A percentile compares a stretch with the other conserved stretches of the same genome.
Evolutionary conservation across 495 filamentous ascomycete species (phyloP).

Genomic region (Apiosordaria backusii): DNA sequence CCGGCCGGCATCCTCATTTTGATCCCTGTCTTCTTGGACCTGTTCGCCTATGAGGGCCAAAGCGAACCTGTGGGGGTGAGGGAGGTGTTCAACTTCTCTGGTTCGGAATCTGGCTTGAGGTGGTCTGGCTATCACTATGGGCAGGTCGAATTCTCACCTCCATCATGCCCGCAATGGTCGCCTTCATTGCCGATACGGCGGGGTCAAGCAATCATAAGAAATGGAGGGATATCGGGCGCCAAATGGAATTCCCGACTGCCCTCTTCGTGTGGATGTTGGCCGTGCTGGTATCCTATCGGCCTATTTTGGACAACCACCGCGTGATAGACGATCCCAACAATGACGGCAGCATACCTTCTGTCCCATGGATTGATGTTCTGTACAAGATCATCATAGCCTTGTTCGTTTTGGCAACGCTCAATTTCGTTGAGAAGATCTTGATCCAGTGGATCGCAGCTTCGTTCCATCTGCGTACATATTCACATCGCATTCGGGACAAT

Average conservation of each 20-base stretch:
- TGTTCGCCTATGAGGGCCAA: conserved; percentile 52
- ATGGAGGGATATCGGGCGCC: conserved; percentile 85
- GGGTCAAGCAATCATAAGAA: conserved; percentile 85
- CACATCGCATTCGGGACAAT: conserved; percentile 87
- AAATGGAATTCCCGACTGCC: conserved; percentile 80
- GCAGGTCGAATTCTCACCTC: conserved; percentile 73
- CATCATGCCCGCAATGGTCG: conserved; percentile 64
- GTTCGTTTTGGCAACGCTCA: conserved; percentile 75
- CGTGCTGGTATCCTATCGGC: conserved; percentile 67
- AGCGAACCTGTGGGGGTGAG: conserved; percentile 51
- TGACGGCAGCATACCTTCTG: conserved; percentile 48
- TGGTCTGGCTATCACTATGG: conserved; percentile 92
- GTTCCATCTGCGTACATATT: conserved; percentile 89
- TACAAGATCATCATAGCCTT: conserved; percentile 85
- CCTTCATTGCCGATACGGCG: conserved; percentile 66
- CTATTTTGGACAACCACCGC: conserved; percentile 74
- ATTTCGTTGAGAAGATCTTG: conserved; percentile 88
- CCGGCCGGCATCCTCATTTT: conserved; percentile 71
- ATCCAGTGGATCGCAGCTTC: conserved; percentile 92
- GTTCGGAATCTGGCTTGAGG: conserved; percentile 94
- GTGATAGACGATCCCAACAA: conserved; percentile 33
- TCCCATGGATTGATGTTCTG: conserved; percentile 69
- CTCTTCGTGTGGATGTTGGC: conserved; percentile 92
- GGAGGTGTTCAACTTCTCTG: conserved; percentile 78
- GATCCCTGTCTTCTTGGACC: conserved; percentile 76